Evolutionary conservation across 2,329 filamentous ascomycete species (phyloP), one percentile per base, ranked within the genome.

Genomic region (Pseudogymnoascus pannorum): DNA sequence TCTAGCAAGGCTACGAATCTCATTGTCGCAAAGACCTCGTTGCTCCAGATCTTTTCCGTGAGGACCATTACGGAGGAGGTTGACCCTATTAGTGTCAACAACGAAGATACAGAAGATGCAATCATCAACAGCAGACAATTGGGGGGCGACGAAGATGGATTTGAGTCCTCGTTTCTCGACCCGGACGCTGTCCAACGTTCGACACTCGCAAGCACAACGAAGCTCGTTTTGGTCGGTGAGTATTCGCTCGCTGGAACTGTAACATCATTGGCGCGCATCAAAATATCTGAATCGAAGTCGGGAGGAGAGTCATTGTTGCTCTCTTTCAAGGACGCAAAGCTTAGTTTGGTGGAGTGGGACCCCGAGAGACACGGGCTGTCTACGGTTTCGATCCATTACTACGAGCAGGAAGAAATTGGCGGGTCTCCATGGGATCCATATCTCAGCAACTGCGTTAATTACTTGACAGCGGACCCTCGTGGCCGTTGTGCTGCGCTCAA

Each of bases 381-480:
- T 68, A 97, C 93, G 60, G 85, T 94, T 65, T 97, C 93, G 59
- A 93, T 99, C 69, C 94, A 99, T 77, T 97, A 92, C 79, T 99
- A 97, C 76, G 94, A 99, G 74, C 90, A 94, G 73, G 92, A 97
- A 71, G 92, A 96, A 72, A 79, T 93, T 64, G 85, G 88, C 66
- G 86, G 88, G 60, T 88, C 85, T 65, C 92, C 93, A 0, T 97
- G 92, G 88, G 86, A 88, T 58, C 82, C 88, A 59, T 83, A 88
- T 61, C 77, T 95, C 69, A 85, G 84, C 72, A 84, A 89, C 65
- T 91, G 88, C 72, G 82, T 86, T 74, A 96, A 89, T 73, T 89
- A 89, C 69, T 79, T 99, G 69, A 88, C 88, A 58, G 90, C 93
- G 63, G 94, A 99, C 70, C 93, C 94, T 1, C 88, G 88, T 68